Base-by-base conservation (phyloP, 1,284 basidiomycete genomes). In the Naganishia sp. region DNA sequence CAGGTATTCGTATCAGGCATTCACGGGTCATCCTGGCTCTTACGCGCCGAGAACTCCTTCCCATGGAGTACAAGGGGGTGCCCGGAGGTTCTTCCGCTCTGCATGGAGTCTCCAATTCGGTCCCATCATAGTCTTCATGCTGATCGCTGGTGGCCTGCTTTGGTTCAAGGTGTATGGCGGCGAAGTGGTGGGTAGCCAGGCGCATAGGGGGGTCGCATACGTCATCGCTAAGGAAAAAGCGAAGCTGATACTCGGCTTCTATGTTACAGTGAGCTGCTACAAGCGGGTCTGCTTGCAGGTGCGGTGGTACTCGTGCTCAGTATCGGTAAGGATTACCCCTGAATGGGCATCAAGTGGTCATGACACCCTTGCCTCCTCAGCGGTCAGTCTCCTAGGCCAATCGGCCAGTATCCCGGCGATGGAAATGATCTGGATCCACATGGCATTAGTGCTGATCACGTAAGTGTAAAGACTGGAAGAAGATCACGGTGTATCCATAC, bases 371-470 rank as follows among this genome's bases (percentile, higher is more conserved):
- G 28, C 28, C 5, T 28, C 28, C 28, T 28, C 39, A 55, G 57
- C 57, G 23, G 57, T 66, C n/a, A 66, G 56, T 32, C 49, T 55
- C 15, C 21, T 66, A 2, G 58, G 57, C 2, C 11, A 18, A 31
- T 54, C 57, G 7, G 25, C 65, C 0, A 42, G 39, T 32, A 50
- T 66, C 21, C 39, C 51, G 1, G n/a, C 23, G 9, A 21, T 32
- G 18, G 65, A 66, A 7, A 52, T 55, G 39, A 61, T 45, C 9
- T 66, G 60, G 46, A 31, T 54, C 2, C 65, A 66, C 23, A 66
- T 61, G 65, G 50, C 60, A 2, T 17, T 66, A 11, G 65, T 61
- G 1, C 35, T 62, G 6, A 46, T 66, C 10, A 51, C 51, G 65
- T 66, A 55, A 4, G 65, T 62, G 18, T 46, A 6, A 17, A 7